Conservation (phyloP, 257 asterid genomes). For the Capsicum pubescens region DNA sequence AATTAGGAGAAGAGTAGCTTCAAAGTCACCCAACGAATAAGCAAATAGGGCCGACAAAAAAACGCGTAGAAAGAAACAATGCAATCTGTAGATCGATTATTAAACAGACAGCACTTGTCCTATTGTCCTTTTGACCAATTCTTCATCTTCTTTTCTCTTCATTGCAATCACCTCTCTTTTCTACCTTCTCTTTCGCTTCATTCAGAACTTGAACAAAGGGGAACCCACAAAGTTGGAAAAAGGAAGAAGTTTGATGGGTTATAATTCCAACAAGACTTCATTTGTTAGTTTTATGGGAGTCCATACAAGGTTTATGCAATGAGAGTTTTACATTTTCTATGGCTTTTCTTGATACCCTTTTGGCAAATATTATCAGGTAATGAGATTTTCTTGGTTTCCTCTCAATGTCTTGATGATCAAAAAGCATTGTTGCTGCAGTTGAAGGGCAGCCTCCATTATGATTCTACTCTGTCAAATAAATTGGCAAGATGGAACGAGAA, state of each 20-base stretch:
- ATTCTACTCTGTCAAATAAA: slow-evolving; percentile 32
- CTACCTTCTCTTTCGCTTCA: neutral
- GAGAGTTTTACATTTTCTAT: slow-evolving; percentile 49
- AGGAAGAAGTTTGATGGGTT: slow-evolving; percentile 7
- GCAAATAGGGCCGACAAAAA: slow-evolving; percentile 21
- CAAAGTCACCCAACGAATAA: neutral
- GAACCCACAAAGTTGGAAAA: neutral
- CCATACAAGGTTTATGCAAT: slow-evolving; percentile 34
- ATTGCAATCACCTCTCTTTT: neutral
- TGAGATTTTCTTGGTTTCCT: slow-evolving; percentile 22
- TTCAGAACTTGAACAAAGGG: neutral
- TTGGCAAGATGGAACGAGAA: slow-evolving; percentile 39
- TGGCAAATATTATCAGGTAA: slow-evolving; percentile 32
- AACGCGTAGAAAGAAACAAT: slow-evolving; percentile 17
- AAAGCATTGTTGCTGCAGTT: slow-evolving; percentile 49
- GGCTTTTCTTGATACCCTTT: slow-evolving; percentile 46
- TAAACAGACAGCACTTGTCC: neutral
- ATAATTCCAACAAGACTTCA: neutral
- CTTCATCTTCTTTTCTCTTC: slow-evolving; percentile 10
- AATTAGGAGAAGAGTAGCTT: neutral
- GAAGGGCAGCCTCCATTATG: slow-evolving; percentile 34
- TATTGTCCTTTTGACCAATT: neutral
- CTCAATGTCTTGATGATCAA: slow-evolving; percentile 56
- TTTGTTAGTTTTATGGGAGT: neutral
- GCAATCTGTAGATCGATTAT: neutral